Evolutionary conservation across 345 rosid genomes (phyloP).

Genomic region (Moricandia arvensis): DNA sequence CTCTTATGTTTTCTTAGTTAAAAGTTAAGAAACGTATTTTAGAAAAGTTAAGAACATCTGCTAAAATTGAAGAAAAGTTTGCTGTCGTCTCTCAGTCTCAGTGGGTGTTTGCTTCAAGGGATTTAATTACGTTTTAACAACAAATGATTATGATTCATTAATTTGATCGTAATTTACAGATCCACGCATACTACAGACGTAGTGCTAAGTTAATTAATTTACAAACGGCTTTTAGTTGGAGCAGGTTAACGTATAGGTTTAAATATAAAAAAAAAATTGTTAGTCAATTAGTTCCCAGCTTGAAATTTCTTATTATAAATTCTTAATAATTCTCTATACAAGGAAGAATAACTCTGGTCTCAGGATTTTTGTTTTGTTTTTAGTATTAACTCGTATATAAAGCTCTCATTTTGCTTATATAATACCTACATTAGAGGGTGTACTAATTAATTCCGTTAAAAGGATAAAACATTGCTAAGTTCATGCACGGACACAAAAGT

Average conservation of each 20-base stretch:
- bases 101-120: conserved; percentile 18
- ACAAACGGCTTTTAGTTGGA: conserved; percentile 33
- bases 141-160: conserved; percentile 12
- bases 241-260: conserved; percentile 24
- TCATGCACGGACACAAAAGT: conserved; percentile 40
- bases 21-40: too few relatives aligned
- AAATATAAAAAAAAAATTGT: not conserved
- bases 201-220: not conserved
- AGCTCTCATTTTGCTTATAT: not conserved
- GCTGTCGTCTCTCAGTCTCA: conserved; percentile 33
- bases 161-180: conserved; percentile 3
- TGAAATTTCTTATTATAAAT: not conserved
- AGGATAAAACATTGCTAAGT: conserved; percentile 18
- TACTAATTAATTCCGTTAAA: not conserved
- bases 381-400: not conserved
- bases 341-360: not conserved
- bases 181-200: conserved; percentile 3
- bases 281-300: conserved; percentile 2
- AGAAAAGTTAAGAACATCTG: conserved; percentile 27
- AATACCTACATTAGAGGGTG: too few relatives aligned
- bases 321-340: not conserved
- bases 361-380: not conserved
- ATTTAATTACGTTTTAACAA: conserved; percentile 11
- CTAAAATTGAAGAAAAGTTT: not conserved
- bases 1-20: too few relatives aligned